Conservation (phyloP, 225 moss, liverwort and hornwort genomes). For the Straminergon stramineum region DNA sequence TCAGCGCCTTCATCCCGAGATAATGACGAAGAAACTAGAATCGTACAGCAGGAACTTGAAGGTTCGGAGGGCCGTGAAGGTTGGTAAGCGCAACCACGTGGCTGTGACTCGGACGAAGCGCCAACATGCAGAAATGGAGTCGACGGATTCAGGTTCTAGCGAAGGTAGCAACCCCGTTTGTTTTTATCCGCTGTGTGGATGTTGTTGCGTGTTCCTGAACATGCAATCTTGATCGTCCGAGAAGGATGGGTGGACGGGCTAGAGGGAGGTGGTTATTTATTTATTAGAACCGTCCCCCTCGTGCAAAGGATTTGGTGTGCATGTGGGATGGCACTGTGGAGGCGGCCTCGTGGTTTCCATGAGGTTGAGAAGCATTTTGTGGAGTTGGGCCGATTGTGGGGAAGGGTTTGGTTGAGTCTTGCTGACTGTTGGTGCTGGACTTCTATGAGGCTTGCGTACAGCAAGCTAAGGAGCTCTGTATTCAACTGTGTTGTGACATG, state of each 20-base stretch:
- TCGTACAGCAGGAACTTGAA: constrained; percentile 74
- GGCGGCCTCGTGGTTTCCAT: background rate
- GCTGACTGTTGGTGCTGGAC: constrained; percentile 41
- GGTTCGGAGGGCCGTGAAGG: constrained; percentile 85
- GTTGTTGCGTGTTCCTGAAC: background rate
- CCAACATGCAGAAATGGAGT: constrained; percentile 78
- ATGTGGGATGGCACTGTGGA: background rate
- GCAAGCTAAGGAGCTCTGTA: constrained; percentile 57
- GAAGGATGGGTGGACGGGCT: background rate
- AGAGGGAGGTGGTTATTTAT: background rate
- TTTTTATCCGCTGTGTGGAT: background rate
- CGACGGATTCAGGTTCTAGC: constrained; percentile 70
- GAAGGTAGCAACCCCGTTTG: constrained; percentile 16
- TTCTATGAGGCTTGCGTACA: constrained; percentile 53
- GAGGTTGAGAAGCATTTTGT: background rate
- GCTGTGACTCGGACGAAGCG: constrained; percentile 69
- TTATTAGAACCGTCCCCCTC: background rate
- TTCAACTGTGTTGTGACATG: constrained; percentile 21
- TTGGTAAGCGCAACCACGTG: constrained; percentile 75
- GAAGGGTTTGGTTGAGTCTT: constrained; percentile 1
- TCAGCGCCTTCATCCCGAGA: constrained; percentile 63
- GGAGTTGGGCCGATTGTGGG: background rate
- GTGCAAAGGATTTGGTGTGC: background rate
- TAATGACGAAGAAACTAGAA: constrained; percentile 55
- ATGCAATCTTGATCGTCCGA: background rate